Base-by-base conservation (phyloP, 2,329 filamentous ascomycete species). In the Aspergillus brunneoviolaceus region DNA sequence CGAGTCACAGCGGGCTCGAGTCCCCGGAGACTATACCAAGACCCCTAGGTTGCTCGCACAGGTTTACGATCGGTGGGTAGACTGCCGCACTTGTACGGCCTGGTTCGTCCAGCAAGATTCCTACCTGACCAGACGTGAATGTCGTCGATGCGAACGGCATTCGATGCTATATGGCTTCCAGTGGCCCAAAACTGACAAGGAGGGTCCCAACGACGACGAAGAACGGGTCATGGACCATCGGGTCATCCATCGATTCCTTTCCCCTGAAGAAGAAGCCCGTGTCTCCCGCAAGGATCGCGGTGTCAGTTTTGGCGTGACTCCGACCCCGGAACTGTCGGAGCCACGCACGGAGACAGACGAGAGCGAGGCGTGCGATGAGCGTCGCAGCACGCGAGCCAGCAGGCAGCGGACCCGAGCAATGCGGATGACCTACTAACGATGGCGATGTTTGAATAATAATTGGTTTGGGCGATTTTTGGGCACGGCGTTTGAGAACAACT, bases 101-200 rank as follows among this genome's bases (percentile, higher is more conserved):
- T 86, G 88, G 61, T 99, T 98, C 72, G 89, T 98, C 5, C 94
- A 98, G 74, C 84, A 87, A 47, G 90, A 98, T 64, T 92, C 91
- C 0, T 97, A 96, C 74, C 89, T 88, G 65, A 97, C 93, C 1
- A 87, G 89, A 55, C 87, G 89, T 52, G 89, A 91, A 16, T 99
- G 95, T 73, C 93, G 92, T 4, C 87, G 95, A 6, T 99, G 95
- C 75, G 95, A 99, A 78, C 86, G 95, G 0, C 95, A 99, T 72
- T 96, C 91, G 16, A 98, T 96, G 79, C 80, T 99, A 0, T 99
- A 98, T 73, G 96, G 96, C 0, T 97, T 90, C 71, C 83, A 89
- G 59, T 99, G 95, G 95, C 95, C 95, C 5, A 97, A 99, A 80
- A 98, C 95, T 0, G 90, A 96, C 61, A 89, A 84, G 63, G 87